Percentiles rank a stretch among this genome's conserved stretches.
Evolutionary conservation across 2,329 filamentous ascomycete species (phyloP).

Genomic region (Ophioceras dolichostomum): DNA sequence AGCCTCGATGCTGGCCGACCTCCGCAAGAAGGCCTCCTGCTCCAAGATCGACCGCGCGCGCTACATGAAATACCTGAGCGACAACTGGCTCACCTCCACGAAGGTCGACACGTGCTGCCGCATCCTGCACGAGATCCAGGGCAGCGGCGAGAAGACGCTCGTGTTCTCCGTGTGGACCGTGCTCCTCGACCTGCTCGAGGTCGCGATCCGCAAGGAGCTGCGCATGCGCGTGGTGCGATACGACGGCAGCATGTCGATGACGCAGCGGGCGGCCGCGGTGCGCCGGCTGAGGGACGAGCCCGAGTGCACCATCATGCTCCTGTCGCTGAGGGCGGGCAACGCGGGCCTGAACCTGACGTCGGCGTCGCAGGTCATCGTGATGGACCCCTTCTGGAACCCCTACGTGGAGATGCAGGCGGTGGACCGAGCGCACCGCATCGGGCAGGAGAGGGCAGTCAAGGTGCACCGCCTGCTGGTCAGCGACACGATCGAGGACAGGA

Average conservation of each 20-base stretch:
- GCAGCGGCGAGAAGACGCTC: conserved; percentile 59
- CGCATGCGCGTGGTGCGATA: conserved; percentile 53
- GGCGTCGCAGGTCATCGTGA: conserved; percentile 76
- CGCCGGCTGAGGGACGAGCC: conserved; percentile 49
- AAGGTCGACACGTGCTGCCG: conserved; percentile 62
- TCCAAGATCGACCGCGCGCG: conserved; percentile 53
- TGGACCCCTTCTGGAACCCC: conserved; percentile 92
- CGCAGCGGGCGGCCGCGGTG: conserved; percentile 54
- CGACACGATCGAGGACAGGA: conserved; percentile 78
- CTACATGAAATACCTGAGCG: conserved; percentile 57
- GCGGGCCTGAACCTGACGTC: conserved; percentile 76
- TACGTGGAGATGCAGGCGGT: conserved; percentile 89
- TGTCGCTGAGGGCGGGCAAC: conserved; percentile 71
- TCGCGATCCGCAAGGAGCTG: conserved; percentile 46
- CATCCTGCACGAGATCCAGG: conserved; percentile 37
- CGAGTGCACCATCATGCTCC: conserved; percentile 56
- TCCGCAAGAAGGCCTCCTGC: conserved; percentile 54
- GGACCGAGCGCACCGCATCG: conserved; percentile 80
- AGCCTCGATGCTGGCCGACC: conserved; percentile 19
- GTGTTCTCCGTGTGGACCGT: conserved; percentile 77
- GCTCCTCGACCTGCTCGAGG: conserved; percentile 64
- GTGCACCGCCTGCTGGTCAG: conserved; percentile 71
- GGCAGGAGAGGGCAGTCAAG: conserved; percentile 60
- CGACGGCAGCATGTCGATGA: conserved; percentile 61
- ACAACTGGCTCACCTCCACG: conserved; percentile 61